Evolutionary conservation across 2,329 filamentous ascomycete genomes (phyloP).

Genomic region (Epichloe coenophiala): DNA sequence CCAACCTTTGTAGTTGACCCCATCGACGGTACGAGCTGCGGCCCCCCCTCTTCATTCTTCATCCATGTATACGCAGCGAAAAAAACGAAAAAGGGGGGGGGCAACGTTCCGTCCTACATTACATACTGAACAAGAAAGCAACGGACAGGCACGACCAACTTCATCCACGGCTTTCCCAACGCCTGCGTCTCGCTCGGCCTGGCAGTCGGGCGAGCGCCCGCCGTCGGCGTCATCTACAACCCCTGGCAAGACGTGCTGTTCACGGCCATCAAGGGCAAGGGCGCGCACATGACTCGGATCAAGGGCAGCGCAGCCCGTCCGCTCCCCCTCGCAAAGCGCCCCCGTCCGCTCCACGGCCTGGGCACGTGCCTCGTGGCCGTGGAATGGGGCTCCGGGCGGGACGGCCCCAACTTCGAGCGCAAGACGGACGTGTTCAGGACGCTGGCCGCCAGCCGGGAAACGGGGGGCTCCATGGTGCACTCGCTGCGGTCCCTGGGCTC

Average conservation of each 20-base stretch:
- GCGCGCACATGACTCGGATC: slow-evolving; percentile 43
- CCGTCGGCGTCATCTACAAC: slow-evolving; percentile 68
- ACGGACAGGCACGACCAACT: slow-evolving; percentile 51
- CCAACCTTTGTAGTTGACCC: slow-evolving; percentile 75
- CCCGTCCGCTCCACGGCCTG: slow-evolving; percentile 46
- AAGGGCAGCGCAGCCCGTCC: slow-evolving; percentile 18
- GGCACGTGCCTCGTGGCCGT: slow-evolving; percentile 51
- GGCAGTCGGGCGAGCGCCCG: slow-evolving; percentile 45
- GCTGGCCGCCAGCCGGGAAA: slow-evolving; percentile 43
- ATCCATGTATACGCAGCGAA: no score
- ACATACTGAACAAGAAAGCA: no score
- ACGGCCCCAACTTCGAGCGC: slow-evolving; percentile 56
- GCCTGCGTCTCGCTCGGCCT: slow-evolving; percentile 69
- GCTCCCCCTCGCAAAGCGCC: slow-evolving; percentile 30
- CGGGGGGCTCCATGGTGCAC: slow-evolving; percentile 68
- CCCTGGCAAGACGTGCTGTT: slow-evolving; percentile 59
- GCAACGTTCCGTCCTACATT: no score
- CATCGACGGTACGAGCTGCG: slow-evolving; percentile 46
- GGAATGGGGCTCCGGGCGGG: slow-evolving; percentile 60
- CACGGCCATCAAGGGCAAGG: slow-evolving; percentile 53
- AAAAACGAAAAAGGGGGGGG: no score
- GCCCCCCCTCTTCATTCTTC: neutral
- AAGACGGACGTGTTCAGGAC: slow-evolving; percentile 54
- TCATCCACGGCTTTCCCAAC: slow-evolving; percentile 61
- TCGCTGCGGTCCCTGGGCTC: slow-evolving; percentile 56